Base-by-base conservation (phyloP, 2,329 filamentous ascomycete genomes). In the Aspergillus sp. region DNA sequence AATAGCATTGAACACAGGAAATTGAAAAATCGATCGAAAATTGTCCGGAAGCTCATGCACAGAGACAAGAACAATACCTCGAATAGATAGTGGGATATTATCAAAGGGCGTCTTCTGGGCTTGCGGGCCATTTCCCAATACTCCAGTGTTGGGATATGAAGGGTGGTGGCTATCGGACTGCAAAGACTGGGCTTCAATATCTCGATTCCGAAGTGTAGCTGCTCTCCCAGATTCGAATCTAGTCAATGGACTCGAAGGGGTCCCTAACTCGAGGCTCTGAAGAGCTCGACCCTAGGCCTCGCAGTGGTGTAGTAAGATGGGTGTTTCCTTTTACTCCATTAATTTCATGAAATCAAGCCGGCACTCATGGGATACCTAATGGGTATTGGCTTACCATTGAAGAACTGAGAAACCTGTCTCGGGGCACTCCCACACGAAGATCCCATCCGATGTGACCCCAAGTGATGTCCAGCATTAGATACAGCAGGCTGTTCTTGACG, bases 1-100 rank as follows among this genome's bases (percentile, higher is more conserved):
- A 0, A 91, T 77, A 6, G 84, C 86, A 60, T 94, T 95, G 69
- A 95, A 89, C 0, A 85, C 65, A 1, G 81, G 76, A 51, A 86
- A 93, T 0, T 82, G 76, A 54, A 93, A 94, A 0, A 91, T 62
- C 1, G 78, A 68, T 19, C 81, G 79, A 51, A 89, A 81, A 32
- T 77, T 78, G 64, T 90, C 84, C 2, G 88, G 83, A 1, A 93
- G 69, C 8, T 77, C 72, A 46, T 77, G 70, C 1, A 77, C 72
- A 10, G 80, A 73, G 11, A 86, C 67, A 10, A 86, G 72, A 33
- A 71, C 67, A 47, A 86, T 82, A 0, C 82, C 83, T 61, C 80
- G 77, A 36, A 79, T 68, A 1, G 67, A 53, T 28, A 57, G 35
- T 45, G 56, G 52, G 29, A 62, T 50, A 44, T 68, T 48, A 43